Evolutionary conservation across 768 basidiomycete species (phyloP), one percentile per base, ranked within the genome.

Genomic region (Leccinum longicurvipes): DNA sequence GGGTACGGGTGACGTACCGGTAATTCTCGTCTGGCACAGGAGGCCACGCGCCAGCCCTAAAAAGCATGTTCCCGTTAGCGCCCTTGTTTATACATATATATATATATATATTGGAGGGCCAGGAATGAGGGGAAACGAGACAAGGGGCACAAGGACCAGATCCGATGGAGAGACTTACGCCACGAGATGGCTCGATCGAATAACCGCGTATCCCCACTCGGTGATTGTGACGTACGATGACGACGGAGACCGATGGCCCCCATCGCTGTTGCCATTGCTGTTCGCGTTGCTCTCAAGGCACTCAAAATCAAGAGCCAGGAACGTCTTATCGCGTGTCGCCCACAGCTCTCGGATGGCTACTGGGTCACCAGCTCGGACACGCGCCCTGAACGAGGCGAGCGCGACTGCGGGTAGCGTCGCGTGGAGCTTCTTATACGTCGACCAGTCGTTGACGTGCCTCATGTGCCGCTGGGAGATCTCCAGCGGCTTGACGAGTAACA

Each of bases 171-270:
- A 12, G 17, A 78, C 87, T 68, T 65, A 90, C 87, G 80, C 77
- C 55, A 86, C 80, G 36, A 93, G 72, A 73, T 86, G 83, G 0
- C 81, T 82, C 63, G 87, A 90, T 25, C 89, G 76, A 45, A 90
- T 79, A 11, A 87, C 87, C 27, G 91, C 86, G 72, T 92, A 92
- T 1, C 90, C 90, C 83, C 86, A 92, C 69, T 91, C 91, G 47
- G 90, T 66, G 59, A 21, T 3, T 41, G 39, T 41, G 39, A 19
- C 39, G 39, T 39, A 41, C 39, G 39, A 19, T 11, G 39, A 19
- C 9, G 17, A 36, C 8, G 2, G 19, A 41, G 39, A 41, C 19
- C 32, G 32, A 32, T 32, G 15, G 32, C 32, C 32, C 15, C 15
- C 15, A 15, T 32, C 32, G 32, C 32, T 6, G 32, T 41, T 41